Base-by-base conservation (phyloP, 75 land plant genomes). In the Pinus albicaulis region DNA sequence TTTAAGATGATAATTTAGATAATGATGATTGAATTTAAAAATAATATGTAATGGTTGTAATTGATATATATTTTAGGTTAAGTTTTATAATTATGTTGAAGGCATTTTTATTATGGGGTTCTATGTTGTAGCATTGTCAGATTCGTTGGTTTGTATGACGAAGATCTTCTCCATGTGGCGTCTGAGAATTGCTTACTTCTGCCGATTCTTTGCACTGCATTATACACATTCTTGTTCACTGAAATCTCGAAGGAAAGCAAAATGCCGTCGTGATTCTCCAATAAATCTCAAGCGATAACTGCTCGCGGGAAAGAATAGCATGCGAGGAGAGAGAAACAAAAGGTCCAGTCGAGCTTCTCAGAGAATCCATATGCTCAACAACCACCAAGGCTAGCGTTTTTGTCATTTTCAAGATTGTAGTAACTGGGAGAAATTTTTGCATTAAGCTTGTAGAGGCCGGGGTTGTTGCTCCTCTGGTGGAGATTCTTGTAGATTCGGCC, bases 401-500 rank as follows among this genome's bases (percentile, higher is more conserved):
- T 5, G 44, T 5, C 44, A 41, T 41, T 41, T 41, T 41, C 3
- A 41, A 5, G 5, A 41, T 4, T 41, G 44, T 3, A 1, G 44
- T 3, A 41, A 5, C 5, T 41, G 44, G 44, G 44, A 41, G 44
- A 41, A 41, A 41, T 1, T 5, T 41, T 5, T 3, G 44, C 44
- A 3, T 41, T 0, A 41, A 41, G 44, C 44, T 41, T 41, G 5
- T 41, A 41, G 44, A 41, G 5, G 5, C 5, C 5, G 44, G 44
- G 0, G 76, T 86, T 19, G 77, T 84, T 0, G 58, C 78, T 0
- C 56, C 77, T 12, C 59, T 91, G 15, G 57, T 95, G 7, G 96
- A 92, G 66, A 59, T 81, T n/a, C 85, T 95, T 4, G 85, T 89
- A 2, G 87, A 76, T 7, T 3, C 53, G 22, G n/a, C 3, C 60